Percentiles rank a stretch among this genome's conserved stretches.
Conservation (phyloP, 1,284 basidiomycete species). For the Earliella scabrosa region DNA sequence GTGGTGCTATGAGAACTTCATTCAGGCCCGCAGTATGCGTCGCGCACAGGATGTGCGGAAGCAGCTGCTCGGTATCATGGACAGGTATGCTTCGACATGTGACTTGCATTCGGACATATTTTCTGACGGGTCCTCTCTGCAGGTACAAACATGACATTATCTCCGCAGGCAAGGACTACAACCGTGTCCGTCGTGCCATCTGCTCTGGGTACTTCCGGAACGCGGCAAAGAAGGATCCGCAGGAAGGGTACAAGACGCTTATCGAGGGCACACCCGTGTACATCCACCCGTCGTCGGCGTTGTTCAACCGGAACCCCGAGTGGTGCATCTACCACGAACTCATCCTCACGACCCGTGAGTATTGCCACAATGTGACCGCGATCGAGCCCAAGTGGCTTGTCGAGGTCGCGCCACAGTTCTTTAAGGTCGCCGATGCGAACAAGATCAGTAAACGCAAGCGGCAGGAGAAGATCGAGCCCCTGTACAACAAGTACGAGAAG, state of each 20-base stretch:
- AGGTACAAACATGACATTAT: constrained; percentile 96
- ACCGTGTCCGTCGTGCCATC: constrained; percentile 92
- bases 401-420: constrained; percentile 97
- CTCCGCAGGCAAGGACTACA: constrained; percentile 91
- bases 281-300: constrained; percentile 95
- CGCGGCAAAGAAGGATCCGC: constrained; percentile 94
- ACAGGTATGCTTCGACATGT: constrained; percentile 62
- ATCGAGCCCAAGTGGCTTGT: constrained; percentile 99
- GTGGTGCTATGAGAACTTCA: constrained; percentile 98
- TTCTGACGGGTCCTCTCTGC: constrained; percentile 21
- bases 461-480: constrained; percentile 96
- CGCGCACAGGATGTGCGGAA: constrained; percentile 98
- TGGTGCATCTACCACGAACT: constrained; percentile 82
- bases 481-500: constrained; percentile 90
- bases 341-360: constrained; percentile 82
- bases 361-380: constrained; percentile 95
- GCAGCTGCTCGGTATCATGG: constrained; percentile 98
- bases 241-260: constrained; percentile 97
- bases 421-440: constrained; percentile 94
- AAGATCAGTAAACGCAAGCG: constrained; percentile 98
- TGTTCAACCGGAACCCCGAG: constrained; percentile 93
- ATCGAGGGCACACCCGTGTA: constrained; percentile 98
- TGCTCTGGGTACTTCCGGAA: constrained; percentile 97
- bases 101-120: not conserved
- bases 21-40: constrained; percentile 95